A percentile compares a stretch with the other conserved stretches of the same genome.
Evolutionary conservation across 306 rosid genomes (phyloP).

Genomic region (Prunus campanulata): DNA sequence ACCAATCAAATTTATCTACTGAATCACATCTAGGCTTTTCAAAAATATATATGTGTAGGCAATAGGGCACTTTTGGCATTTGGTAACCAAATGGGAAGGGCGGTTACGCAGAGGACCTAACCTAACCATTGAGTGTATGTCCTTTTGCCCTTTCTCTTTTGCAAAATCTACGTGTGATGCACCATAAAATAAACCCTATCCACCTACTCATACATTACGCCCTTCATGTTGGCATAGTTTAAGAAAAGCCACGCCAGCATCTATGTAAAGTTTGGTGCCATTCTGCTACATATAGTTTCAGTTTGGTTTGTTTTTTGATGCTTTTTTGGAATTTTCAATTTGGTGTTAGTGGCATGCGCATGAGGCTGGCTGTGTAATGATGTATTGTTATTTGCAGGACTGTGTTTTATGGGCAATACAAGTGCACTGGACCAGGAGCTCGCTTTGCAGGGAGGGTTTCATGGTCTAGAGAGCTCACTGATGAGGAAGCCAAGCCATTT

Average conservation of each 20-base stretch:
- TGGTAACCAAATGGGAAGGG: constrained; percentile 8
- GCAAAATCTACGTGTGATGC: constrained; percentile 48
- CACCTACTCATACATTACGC: neutral
- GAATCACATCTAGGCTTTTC: neutral
- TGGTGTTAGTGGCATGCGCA: constrained; percentile 18
- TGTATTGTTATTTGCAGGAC: constrained; percentile 50
- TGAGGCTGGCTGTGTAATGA: constrained; percentile 4
- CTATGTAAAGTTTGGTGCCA: neutral
- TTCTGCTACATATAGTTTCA: constrained; percentile 13
- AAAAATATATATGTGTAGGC: neutral
- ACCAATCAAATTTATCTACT: neutral
- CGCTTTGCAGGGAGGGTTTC: constrained; percentile 87
- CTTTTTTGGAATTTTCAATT: constrained; percentile 11
- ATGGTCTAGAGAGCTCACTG: constrained; percentile 93
- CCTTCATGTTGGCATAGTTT: neutral
- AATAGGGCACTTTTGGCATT: constrained; percentile 2
- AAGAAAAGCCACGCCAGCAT: constrained; percentile 11
- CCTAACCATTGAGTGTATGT: neutral
- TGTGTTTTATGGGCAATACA: constrained; percentile 94
- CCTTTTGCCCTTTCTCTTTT: constrained; percentile 17
- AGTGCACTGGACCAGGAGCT: constrained; percentile 88
- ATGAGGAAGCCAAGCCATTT: constrained; percentile 89
- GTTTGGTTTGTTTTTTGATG: neutral
- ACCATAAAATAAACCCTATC: constrained; percentile 1
- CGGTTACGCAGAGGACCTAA: constrained; percentile 13